Base-by-base conservation (phyloP, 805 yeast genomes). In the Ogataea degrootiae region DNA sequence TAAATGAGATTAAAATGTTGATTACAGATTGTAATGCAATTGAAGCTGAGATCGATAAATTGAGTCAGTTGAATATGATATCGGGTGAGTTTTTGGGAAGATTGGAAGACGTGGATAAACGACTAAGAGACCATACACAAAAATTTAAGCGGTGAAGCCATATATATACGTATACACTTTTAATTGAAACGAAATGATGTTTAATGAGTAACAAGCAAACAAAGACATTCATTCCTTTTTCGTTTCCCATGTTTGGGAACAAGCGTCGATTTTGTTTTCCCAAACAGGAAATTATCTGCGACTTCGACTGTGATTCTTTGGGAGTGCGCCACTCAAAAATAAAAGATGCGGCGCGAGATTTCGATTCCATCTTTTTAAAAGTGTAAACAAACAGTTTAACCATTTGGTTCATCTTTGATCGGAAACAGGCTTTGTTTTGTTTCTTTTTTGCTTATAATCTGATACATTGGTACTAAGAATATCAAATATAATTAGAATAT, bases 61-160 rank as follows among this genome's bases (percentile, higher is more conserved):
- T 68, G 33, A 65, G 64, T 35, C 72, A 68, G 47, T 51, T 68
- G 15, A 54, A 55, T 38, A 38, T 54, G 5, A 63, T 66, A 19
- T 56, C 70, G 12, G 50, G 53, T 33, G 71, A 68, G 36, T 68
- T 67, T 45, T 50, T 46, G 5, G 41, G 34, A 2, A 50, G 72
- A 38, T 44, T 67, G 21, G 31, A 40, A 11, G 45, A 47, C 1
- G 54, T 66, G 11, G 63, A 65, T 21, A 26, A 21, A 4, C 46
- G 55, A 33, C 38, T 62, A 29, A 53, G 48, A 29, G 21, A 37
- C 1, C 57, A 56, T 42, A 54, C 47, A 7, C 50, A 45, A 34
- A 53, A 50, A 36, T 52, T 50, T 37, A 47, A 43, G 17, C 36
- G 36, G 34, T 42, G 44, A 46, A 12, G 8, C 42, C 11, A n/a